Base-by-base conservation (phyloP, 2,329 filamentous ascomycete genomes). In the Aspergillus luchuensis region DNA sequence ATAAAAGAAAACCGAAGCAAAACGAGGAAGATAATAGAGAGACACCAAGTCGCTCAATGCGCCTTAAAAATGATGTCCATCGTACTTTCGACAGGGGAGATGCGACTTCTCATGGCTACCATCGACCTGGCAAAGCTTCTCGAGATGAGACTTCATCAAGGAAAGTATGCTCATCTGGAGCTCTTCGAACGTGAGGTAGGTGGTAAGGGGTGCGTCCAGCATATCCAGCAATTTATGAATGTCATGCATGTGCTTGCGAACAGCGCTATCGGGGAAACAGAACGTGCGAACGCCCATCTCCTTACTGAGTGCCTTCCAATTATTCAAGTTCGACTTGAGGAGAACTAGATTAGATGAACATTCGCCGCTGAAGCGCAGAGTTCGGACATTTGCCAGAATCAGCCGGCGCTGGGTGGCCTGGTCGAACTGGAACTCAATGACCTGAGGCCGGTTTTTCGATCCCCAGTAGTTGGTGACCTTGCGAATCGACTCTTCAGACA, bases 391-490 rank as follows among this genome's bases (percentile, higher is more conserved):
- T 49, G 74, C 70, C 10, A 75, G 64, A 58, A 85, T 78, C 5
- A 85, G 69, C 19, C 80, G 76, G 10, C 77, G 75, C 65, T 85
- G 82, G 8, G 81, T 84, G 19, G 70, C 69, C 67, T 83, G 80
- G 66, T 84, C 82, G 64, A 82, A 85, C 63, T 79, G 78, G 66
- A 85, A 85, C 60, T 84, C 79, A 8, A 78, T 72, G 21, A 84
- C 81, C 43, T 76, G 74, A 15, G 80, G 78, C 10, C 81, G 72
- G 52, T 82, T 81, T 59, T 80, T 81, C 1, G 74, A 73, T 33
- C 70, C 72, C 82, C 82, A 82, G 61, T 68, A 71, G 30, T 71
- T 69, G 48, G 68, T 73, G 39, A 79, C 60, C 56, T 74, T 78
- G 21, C 67, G 68, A 57, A 82, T 71, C 4, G 78, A 79, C 15